Conservation (phyloP, 805 yeast genomes). For the Saccharomycopsis synnaedendra region DNA sequence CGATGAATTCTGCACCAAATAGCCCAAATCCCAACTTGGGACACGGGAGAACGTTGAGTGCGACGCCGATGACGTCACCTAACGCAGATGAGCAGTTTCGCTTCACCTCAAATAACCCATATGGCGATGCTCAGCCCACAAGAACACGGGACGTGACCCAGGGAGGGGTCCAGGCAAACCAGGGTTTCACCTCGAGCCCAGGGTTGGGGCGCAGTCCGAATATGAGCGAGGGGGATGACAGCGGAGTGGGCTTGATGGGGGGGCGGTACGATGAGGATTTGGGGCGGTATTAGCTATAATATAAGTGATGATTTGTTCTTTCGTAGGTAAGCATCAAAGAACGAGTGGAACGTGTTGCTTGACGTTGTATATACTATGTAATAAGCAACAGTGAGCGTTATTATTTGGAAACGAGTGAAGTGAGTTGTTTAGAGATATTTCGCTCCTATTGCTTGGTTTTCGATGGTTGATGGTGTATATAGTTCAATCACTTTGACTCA, state of each 20-base stretch:
- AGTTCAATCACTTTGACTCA: too few relatives aligned
- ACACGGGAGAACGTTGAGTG: slow-evolving; percentile 6
- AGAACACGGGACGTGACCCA: not conserved
- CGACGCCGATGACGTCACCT: slow-evolving; percentile 9
- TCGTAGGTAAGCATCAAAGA: too few relatives aligned
- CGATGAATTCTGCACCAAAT: not conserved
- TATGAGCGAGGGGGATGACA: not conserved
- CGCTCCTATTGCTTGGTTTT: too few relatives aligned
- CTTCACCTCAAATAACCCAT: not conserved
- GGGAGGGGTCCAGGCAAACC: not conserved
- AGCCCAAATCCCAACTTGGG: not conserved
- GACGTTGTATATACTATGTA: too few relatives aligned
- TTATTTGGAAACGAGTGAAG: too few relatives aligned
- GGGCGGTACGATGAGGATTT: not conserved
- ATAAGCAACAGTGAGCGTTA: too few relatives aligned
- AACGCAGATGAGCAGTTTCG: slow-evolving; percentile 1
- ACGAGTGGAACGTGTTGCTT: too few relatives aligned
- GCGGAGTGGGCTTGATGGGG: not conserved
- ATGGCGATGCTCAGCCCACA: not conserved
- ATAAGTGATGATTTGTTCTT: too few relatives aligned
- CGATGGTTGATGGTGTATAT: too few relatives aligned
- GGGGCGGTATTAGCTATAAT: not conserved
- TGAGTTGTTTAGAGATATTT: too few relatives aligned
- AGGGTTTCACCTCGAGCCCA: not conserved
- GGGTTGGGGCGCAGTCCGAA: not conserved